These are phyloP conservation scores for Amanita exitialis DNA, from an alignment of 768 basidiomycete species.

Conservation along the genomic window DNA sequence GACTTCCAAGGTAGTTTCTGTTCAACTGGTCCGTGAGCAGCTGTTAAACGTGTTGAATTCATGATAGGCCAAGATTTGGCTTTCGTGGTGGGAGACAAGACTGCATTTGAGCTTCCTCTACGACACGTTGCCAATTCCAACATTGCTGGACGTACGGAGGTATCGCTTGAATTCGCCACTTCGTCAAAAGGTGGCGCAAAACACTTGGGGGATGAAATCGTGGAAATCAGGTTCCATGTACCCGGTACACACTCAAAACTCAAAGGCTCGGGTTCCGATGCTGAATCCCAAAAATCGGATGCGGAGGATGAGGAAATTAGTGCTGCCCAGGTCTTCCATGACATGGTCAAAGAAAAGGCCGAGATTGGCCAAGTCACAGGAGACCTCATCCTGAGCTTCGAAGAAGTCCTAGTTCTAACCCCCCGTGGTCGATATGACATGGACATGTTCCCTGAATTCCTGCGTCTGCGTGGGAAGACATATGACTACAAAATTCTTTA, in stretches of 20 bases:
- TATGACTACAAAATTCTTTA: slow-evolving; percentile 98
- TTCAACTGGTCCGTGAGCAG: not conserved
- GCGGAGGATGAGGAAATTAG: slow-evolving; percentile 73
- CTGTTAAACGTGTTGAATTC: slow-evolving; percentile 1
- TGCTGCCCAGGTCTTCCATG: slow-evolving; percentile 95
- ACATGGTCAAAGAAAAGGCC: slow-evolving; percentile 91
- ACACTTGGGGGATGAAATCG: slow-evolving; percentile 69
- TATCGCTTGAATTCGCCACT: slow-evolving; percentile 89
- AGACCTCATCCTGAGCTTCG: slow-evolving; percentile 88
- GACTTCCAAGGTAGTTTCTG: slow-evolving; percentile 74
- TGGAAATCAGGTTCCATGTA: slow-evolving; percentile 94
- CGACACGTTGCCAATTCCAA: slow-evolving; percentile 89
- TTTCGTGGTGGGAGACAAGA: slow-evolving; percentile 82
- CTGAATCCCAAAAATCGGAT: slow-evolving; percentile 64
- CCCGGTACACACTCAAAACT: slow-evolving; percentile 62
- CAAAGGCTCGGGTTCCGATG: slow-evolving; percentile 57
- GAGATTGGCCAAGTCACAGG: slow-evolving; percentile 88
- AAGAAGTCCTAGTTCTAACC: slow-evolving; percentile 89
- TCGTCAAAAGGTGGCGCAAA: slow-evolving; percentile 30
- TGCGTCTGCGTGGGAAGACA: slow-evolving; percentile 94
- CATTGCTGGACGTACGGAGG: slow-evolving; percentile 94
- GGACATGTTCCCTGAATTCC: slow-evolving; percentile 93
- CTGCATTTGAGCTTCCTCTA: slow-evolving; percentile 85
- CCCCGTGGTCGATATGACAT: slow-evolving; percentile 96
- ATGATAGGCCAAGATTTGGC: slow-evolving; percentile 77